Conservation (phyloP, 345 rosid species). For the Hibiscus trionum region DNA sequence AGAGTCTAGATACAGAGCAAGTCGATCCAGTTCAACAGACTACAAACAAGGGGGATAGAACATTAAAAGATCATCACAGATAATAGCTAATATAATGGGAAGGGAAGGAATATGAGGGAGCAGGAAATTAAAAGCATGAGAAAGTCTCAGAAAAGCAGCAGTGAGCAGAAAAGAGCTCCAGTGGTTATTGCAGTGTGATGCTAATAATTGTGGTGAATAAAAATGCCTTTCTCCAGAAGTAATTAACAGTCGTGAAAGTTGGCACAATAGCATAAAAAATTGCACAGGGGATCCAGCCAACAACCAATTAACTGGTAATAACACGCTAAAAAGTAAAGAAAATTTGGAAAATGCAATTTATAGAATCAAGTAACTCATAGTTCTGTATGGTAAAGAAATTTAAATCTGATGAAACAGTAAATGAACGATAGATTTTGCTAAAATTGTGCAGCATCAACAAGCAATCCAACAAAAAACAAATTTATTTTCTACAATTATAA, state of each 20-base stretch:
- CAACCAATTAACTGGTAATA: background rate
- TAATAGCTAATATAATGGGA: background rate
- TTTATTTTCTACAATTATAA: background rate
- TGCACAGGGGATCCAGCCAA: background rate
- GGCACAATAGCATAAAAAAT: background rate
- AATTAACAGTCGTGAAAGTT: background rate
- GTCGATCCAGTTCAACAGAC: constrained; percentile 87
- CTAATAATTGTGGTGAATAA: background rate
- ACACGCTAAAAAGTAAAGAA: background rate
- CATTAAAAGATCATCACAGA: constrained; percentile 10
- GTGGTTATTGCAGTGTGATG: background rate
- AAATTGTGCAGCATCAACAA: background rate
- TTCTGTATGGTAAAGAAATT: background rate
- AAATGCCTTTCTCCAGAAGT: background rate
- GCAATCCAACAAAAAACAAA: constrained; percentile 2
- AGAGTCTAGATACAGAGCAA: constrained; percentile 90
- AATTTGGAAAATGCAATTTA: background rate
- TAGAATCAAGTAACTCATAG: background rate
- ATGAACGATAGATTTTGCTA: background rate
- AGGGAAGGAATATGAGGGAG: background rate
- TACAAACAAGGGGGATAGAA: constrained; percentile 23
- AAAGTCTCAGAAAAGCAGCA: background rate
- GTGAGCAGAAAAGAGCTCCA: background rate
- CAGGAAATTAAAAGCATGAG: background rate
- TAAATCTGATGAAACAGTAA: background rate